These are phyloP conservation scores for Aureobasidium uvarum DNA, from an alignment of 2,329 filamentous ascomycete genomes.

Conservation along the genomic window DNA sequence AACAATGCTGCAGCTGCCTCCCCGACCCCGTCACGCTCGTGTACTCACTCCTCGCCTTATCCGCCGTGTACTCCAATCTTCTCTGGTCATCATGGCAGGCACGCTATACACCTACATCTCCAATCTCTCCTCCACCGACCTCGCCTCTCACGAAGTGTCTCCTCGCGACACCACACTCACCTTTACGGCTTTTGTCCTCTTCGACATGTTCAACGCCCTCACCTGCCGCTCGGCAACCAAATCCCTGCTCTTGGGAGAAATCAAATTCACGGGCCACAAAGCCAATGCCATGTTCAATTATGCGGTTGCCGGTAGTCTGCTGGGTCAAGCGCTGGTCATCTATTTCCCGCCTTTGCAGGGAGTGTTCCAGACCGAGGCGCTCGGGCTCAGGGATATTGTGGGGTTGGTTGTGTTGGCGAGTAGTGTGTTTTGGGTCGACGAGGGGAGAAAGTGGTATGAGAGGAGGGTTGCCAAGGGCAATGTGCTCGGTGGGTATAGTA, in stretches of 20 bases:
- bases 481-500: constrained; percentile 23
- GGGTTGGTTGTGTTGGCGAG: constrained; percentile 74
- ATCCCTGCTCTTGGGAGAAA: constrained; percentile 80
- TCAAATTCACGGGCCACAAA: constrained; percentile 62
- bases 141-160: constrained; percentile 60
- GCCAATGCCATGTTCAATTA: constrained; percentile 96
- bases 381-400: constrained; percentile 71
- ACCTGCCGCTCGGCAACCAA: constrained; percentile 90
- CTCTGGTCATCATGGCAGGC: constrained; percentile 84
- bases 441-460: constrained; percentile 73
- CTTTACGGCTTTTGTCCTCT: constrained; percentile 97
- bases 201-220: constrained; percentile 99
- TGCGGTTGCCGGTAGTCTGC: constrained; percentile 78
- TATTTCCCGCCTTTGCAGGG: constrained; percentile 92
- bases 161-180: constrained; percentile 98
- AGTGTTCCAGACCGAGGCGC: constrained; percentile 91
- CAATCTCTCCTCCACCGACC: constrained; percentile 80
- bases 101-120: constrained; percentile 88
- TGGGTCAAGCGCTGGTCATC: constrained; percentile 86
- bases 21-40: constrained; percentile 79
- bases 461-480: constrained; percentile 43
- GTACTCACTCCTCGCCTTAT: constrained; percentile 86
- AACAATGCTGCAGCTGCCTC: constrained; percentile 88
- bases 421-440: constrained; percentile 92
- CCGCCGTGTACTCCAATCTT: constrained; percentile 80